Percentiles rank a stretch among this genome's conserved stretches.
Evolutionary conservation across 2,329 filamentous ascomycete genomes (phyloP).

Genomic region (Paracorniculantispora psalliotae): DNA sequence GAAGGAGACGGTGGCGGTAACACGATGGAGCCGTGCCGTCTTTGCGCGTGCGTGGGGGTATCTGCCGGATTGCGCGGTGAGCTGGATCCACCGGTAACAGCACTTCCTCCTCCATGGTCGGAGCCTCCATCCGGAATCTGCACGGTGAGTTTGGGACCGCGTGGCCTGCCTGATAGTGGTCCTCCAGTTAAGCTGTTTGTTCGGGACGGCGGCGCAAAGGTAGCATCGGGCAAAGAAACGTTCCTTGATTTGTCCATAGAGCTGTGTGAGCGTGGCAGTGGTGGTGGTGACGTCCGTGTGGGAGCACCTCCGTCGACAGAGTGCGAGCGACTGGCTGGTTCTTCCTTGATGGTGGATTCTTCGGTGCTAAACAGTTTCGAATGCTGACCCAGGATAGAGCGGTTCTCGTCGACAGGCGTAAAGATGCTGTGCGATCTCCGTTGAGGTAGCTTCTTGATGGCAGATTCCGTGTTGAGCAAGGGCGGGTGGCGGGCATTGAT

Average conservation of each 20-base stretch:
- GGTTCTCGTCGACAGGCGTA: constrained; percentile 90
- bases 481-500: constrained; percentile 42
- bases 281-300: constrained; percentile 51
- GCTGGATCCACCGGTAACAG: constrained; percentile 67
- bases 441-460: constrained; percentile 61
- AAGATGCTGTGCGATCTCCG: constrained; percentile 91
- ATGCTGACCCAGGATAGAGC: constrained; percentile 83
- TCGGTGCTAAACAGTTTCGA: constrained; percentile 63
- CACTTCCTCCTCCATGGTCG: constrained; percentile 65
- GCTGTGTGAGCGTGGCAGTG: constrained; percentile 43
- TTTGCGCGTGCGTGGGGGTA: constrained; percentile 48
- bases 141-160: constrained; percentile 76
- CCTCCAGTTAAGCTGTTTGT: constrained; percentile 69
- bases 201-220: constrained; percentile 66
- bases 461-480: constrained; percentile 45
- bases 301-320: constrained; percentile 58
- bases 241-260: constrained; percentile 43
- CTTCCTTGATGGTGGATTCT: constrained; percentile 34
- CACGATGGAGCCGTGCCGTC: constrained; percentile 60
- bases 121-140: constrained; percentile 92
- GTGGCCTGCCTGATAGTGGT: constrained; percentile 57
- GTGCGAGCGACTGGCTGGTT: constrained; percentile 48
- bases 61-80: constrained; percentile 57
- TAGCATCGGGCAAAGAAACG: constrained; percentile 59
- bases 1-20: constrained; percentile 91